Base-by-base conservation (phyloP, 2,329 filamentous ascomycete species). In the Talaromyces sp. region DNA sequence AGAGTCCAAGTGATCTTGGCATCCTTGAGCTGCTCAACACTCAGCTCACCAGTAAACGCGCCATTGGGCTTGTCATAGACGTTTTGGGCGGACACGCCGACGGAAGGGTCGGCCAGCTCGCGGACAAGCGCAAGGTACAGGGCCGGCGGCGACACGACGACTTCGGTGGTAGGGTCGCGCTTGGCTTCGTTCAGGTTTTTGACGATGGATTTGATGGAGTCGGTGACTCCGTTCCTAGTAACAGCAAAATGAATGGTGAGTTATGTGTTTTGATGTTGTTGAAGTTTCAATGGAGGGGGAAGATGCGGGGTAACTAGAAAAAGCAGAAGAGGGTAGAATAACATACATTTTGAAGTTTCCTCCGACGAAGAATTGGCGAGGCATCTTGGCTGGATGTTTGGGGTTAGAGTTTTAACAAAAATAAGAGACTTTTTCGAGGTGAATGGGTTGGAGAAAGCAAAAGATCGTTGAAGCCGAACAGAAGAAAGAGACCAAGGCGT, bases 281-380 rank as follows among this genome's bases (percentile, higher is more conserved):
- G 7, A 13, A 9, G 22, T 47, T 47, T 47, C 44, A 22, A 19
- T 47, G n/a, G 57, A 33, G 44, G 62, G 64, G 62, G 66, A 67
- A 65, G 68, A 65, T 63, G 65, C 64, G 61, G 69, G 63, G 70
- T 67, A 67, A 67, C 63, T 70, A 64, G 66, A 59, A 85, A 76
- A 82, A 25, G 10, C 25, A n/a, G 39, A 51, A 36, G 55, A 56
- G 60, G 55, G 55, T n/a, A n/a, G 3, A 52, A 22, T 47, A 25
- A 15, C 60, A 42, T 15, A 96, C 93, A 98, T 98, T 86, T 99
- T 98, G 84, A 98, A 98, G 89, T 99, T 99, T 77, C 93, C 93
- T 80, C 93, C 93, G 79, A 96, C 91, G 79, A 96, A 96, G 85
- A 96, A 96, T 84, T 92, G 90, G 84, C 92, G 92, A 85, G 88